Percentiles rank a stretch among this genome's conserved stretches.
Evolutionary conservation across 1,284 basidiomycete species (phyloP).

Genomic region (Microstroma glucosiphilum): DNA sequence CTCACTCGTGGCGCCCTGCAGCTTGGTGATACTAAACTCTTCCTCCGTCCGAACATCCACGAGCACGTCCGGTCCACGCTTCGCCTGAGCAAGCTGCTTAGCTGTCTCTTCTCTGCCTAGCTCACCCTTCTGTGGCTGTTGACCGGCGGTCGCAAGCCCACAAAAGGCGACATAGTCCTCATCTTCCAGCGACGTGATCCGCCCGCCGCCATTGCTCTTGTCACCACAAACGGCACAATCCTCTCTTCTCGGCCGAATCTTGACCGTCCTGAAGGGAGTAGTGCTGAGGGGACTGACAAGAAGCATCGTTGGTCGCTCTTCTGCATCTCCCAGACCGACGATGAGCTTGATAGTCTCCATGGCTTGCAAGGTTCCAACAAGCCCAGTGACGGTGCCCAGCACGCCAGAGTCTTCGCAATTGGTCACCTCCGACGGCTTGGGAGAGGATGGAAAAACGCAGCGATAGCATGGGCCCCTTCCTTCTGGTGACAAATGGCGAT

Average conservation of each 20-base stretch:
- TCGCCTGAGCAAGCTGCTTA: not conserved
- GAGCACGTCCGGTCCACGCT: conserved; percentile 48
- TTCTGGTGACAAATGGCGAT: conserved; percentile 10
- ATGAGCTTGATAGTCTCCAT: conserved; percentile 70
- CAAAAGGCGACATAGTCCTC: conserved; percentile 46
- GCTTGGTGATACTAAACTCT: conserved; percentile 80
- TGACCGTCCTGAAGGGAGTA: conserved; percentile 71
- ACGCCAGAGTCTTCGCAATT: conserved; percentile 88
- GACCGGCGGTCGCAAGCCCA: conserved; percentile 15
- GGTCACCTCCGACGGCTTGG: conserved; percentile 39
- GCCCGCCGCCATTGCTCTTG: conserved; percentile 15
- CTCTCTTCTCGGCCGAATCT: conserved; percentile 58
- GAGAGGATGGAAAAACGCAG: conserved; percentile 71
- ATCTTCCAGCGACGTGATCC: conserved; percentile 25
- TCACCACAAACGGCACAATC: conserved; percentile 43
- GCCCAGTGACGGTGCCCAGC: conserved; percentile 78
- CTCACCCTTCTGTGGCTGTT: not conserved
- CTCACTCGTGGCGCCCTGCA: conserved; percentile 71
- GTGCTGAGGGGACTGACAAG: conserved; percentile 66
- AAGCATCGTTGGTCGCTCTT: conserved; percentile 59
- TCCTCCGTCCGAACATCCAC: conserved; percentile 75
- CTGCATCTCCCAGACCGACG: conserved; percentile 31
- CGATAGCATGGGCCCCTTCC: conserved; percentile 72
- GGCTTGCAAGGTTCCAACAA: conserved; percentile 87
- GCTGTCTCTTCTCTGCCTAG: not conserved